Percentiles rank a stretch among this genome's conserved stretches.
phyloP scores from a whole-genome alignment of 768 basidiomycete species.

The Lactarius indigo region DNA sequence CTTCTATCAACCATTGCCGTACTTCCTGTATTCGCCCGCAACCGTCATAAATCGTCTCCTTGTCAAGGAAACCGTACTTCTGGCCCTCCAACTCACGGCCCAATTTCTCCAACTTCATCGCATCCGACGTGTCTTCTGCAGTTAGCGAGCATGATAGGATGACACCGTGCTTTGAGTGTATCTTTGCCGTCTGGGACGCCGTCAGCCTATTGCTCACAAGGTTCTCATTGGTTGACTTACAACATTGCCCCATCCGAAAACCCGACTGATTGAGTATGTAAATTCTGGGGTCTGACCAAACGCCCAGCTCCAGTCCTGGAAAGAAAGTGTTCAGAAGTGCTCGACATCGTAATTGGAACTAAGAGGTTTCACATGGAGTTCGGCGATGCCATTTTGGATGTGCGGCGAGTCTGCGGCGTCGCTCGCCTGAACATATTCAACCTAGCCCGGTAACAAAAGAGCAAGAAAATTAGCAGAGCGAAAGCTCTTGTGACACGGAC shows the following conservation, averaged over 20 bases:
- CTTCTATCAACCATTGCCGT: constrained; percentile 33
- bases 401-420: constrained; percentile 52
- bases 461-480: not conserved
- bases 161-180: constrained; percentile 63
- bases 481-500: not conserved
- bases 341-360: not conserved
- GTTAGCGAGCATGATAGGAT: constrained; percentile 45
- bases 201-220: constrained; percentile 10
- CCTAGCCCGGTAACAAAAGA: not conserved
- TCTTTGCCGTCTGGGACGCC: constrained; percentile 38
- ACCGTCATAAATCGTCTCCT: constrained; percentile 20
- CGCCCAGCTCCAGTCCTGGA: constrained; percentile 87
- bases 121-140: constrained; percentile 21
- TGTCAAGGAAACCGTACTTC: constrained; percentile 40
- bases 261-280: constrained; percentile 49
- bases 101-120: constrained; percentile 28
- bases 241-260: constrained; percentile 39
- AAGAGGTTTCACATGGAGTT: constrained; percentile 56
- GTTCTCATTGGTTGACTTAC: constrained; percentile 33
- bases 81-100: constrained; percentile 34
- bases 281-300: constrained; percentile 96
- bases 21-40: constrained; percentile 27
- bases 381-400: constrained; percentile 65
- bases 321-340: not conserved
- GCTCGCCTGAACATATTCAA: constrained; percentile 32